Evolutionary conservation across 2,329 filamentous ascomycete species (phyloP).

Genomic region (Ilyonectria sp.): DNA sequence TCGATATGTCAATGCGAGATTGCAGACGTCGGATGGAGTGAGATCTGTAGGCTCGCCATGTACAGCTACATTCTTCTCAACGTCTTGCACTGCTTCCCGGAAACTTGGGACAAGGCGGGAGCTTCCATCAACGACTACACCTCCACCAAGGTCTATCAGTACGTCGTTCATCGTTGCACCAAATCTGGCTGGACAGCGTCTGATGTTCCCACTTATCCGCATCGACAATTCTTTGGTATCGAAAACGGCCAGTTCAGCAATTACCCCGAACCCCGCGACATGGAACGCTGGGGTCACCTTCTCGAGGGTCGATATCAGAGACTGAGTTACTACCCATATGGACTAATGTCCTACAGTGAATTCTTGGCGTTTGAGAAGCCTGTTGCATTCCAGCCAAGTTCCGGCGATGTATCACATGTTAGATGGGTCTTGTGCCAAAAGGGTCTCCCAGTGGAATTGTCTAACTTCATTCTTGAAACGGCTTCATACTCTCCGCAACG

Average conservation of each 20-base stretch:
- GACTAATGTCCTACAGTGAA: slow-evolving; percentile 1
- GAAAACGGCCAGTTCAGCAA: not conserved
- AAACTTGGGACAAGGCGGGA: not conserved
- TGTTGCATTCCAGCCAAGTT: not conserved
- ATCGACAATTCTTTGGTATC: slow-evolving; percentile 11
- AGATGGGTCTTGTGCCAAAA: not conserved
- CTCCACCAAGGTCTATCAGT: not conserved
- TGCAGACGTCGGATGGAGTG: not conserved
- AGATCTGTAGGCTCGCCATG: slow-evolving; percentile 1
- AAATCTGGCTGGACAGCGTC: slow-evolving; percentile 5
- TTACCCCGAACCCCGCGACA: not conserved
- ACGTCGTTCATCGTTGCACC: slow-evolving; percentile 3
- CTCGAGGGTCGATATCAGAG: not conserved
- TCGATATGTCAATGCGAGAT: not conserved
- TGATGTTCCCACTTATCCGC: slow-evolving; percentile 2
- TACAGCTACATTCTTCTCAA: slow-evolving; percentile 7
- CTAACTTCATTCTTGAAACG: not conserved
- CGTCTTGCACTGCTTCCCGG: slow-evolving; percentile 3
- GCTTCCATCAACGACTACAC: not conserved
- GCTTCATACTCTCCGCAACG: slow-evolving; percentile 7
- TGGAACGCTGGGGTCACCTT: not conserved
- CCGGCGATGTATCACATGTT: not conserved
- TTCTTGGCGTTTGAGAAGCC: not conserved
- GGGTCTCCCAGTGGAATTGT: slow-evolving; percentile 9
- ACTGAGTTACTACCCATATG: slow-evolving; percentile 5